Evolutionary conservation across 169 alveolate genomes (phyloP).

Genomic region (Cyclospora cayetanensis): DNA sequence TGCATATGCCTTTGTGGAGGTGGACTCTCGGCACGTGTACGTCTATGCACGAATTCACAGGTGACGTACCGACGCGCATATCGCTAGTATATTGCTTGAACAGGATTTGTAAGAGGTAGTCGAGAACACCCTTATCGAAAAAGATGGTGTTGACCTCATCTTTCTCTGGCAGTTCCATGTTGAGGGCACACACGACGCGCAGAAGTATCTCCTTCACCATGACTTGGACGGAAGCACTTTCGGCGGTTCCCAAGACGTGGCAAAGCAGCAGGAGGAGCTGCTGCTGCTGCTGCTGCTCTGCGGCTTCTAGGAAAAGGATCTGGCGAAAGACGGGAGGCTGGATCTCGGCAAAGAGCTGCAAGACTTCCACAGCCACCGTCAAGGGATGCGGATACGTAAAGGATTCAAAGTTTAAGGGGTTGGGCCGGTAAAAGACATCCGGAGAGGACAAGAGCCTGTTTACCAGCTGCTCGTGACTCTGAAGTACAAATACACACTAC

Average conservation of each 20-base stretch:
- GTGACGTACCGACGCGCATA: neutral
- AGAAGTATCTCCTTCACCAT: conserved; percentile 20
- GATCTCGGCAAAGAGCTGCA: conserved; percentile 12
- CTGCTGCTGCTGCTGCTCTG: conserved; percentile 27
- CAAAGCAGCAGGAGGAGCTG: neutral
- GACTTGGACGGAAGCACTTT: conserved; percentile 20
- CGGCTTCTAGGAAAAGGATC: conserved; percentile 5
- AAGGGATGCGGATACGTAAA: conserved; percentile 20
- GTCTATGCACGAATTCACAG: neutral
- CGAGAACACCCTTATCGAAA: conserved; percentile 48
- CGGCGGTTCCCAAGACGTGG: neutral
- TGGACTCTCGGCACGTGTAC: neutral
- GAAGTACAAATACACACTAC: too few species aligned
- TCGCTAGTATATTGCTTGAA: neutral
- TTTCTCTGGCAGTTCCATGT: conserved; percentile 63
- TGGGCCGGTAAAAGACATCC: conserved; percentile 26
- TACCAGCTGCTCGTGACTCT: too few species aligned
- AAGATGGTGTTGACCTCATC: conserved; percentile 46
- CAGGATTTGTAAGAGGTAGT: conserved; percentile 7
- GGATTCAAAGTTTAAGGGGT: neutral
- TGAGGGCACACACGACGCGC: conserved; percentile 16
- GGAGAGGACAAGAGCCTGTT: too few species aligned
- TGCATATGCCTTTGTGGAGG: neutral
- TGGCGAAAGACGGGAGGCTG: conserved; percentile 37
- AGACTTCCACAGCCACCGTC: conserved; percentile 15